Percentiles rank a stretch among this genome's conserved stretches.
phyloP scores from a whole-genome alignment of 2,329 filamentous ascomycete genomes.

The Rhynchosporium graminicola region DNA sequence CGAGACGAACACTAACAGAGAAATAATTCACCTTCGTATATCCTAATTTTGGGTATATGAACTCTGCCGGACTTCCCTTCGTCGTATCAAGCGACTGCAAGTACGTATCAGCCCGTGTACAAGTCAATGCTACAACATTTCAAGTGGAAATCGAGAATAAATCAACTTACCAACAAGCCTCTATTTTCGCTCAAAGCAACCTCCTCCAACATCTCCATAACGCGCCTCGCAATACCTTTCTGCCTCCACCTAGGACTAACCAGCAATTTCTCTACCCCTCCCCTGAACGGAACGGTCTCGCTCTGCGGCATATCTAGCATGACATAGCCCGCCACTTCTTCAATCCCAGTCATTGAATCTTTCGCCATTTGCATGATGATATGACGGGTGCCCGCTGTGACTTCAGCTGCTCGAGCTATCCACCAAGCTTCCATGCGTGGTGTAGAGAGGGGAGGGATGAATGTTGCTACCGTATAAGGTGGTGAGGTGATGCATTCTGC shows the following conservation, averaged over 20 bases:
- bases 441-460: slow-evolving; percentile 59
- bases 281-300: slow-evolving; percentile 59
- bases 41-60: slow-evolving; percentile 56
- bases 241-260: slow-evolving; percentile 53
- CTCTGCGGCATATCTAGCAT: slow-evolving; percentile 53
- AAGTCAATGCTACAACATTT: neutral
- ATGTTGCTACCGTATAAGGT: slow-evolving; percentile 56
- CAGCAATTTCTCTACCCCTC: slow-evolving; percentile 58
- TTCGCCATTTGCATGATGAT: slow-evolving; percentile 55
- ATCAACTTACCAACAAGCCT: slow-evolving; percentile 55
- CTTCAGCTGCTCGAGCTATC: slow-evolving; percentile 54
- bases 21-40: slow-evolving; percentile 49
- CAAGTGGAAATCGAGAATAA: neutral
- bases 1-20: neutral
- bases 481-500: slow-evolving; percentile 58
- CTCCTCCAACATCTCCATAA: slow-evolving; percentile 57
- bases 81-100: slow-evolving; percentile 54
- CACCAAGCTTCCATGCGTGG: slow-evolving; percentile 59
- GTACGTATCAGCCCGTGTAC: neutral
- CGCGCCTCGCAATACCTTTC: slow-evolving; percentile 51
- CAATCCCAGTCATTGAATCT: slow-evolving; percentile 42
- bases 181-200: slow-evolving; percentile 52
- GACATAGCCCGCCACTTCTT: slow-evolving; percentile 56
- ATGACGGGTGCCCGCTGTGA: slow-evolving; percentile 47
- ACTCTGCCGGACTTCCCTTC: slow-evolving; percentile 53